phyloP scores from a whole-genome alignment of 768 basidiomycete genomes.

The Leccinellum luteum region DNA sequence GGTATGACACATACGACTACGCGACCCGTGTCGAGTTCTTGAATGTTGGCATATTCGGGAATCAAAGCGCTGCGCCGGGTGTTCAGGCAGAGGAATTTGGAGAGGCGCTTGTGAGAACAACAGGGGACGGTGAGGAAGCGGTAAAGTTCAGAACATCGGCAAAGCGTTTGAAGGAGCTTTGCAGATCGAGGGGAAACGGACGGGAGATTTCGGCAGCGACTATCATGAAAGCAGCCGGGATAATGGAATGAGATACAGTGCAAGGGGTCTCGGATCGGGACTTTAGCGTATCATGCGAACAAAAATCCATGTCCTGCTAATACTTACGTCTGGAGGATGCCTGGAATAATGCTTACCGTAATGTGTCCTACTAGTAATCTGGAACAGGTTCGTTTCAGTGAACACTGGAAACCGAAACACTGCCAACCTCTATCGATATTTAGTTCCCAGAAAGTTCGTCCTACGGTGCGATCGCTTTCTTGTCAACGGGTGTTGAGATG shows the following conservation, averaged over 20 bases:
- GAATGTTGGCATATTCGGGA: constrained; percentile 11
- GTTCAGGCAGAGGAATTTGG: constrained; percentile 9
- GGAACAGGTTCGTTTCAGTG: too few species aligned
- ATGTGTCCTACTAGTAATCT: too few species aligned
- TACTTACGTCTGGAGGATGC: too few species aligned
- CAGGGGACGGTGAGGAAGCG: constrained; percentile 5
- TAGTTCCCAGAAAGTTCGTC: too few species aligned
- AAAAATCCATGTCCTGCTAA: too few species aligned
- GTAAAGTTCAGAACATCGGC: constrained; percentile 1
- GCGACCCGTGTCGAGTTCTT: neutral
- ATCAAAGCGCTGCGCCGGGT: neutral
- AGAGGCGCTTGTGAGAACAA: constrained; percentile 1
- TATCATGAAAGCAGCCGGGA: neutral
- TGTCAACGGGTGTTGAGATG: too few species aligned
- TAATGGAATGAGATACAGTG: neutral
- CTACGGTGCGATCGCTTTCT: too few species aligned
- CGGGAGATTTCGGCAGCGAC: neutral
- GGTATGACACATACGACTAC: constrained; percentile 14
- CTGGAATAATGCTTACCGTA: too few species aligned
- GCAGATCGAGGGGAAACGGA: constrained; percentile 5
- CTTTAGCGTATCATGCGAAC: neutral
- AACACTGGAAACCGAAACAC: too few species aligned
- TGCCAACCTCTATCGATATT: too few species aligned
- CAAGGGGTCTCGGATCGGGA: neutral
- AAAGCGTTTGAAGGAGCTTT: constrained; percentile 3